Conservation (phyloP, 2,329 filamentous ascomycete species). For the Neopestalotiopsis sp. region DNA sequence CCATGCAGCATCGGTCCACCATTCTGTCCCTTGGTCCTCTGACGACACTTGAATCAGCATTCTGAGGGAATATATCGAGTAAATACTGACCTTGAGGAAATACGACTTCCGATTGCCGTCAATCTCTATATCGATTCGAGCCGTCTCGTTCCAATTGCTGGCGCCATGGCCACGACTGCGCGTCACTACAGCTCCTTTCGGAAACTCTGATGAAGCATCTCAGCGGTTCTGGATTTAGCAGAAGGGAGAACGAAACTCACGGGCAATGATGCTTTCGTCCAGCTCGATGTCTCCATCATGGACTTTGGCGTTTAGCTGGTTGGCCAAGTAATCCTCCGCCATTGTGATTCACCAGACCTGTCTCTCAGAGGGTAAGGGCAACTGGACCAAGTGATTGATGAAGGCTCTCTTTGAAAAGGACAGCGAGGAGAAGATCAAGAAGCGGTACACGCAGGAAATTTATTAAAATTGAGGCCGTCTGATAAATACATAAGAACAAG, state of each 20-base stretch:
- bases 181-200: neutral
- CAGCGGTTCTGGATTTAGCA: neutral
- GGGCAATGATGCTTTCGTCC: neutral
- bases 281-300: neutral
- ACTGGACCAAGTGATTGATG: no score
- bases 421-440: no score
- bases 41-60: neutral
- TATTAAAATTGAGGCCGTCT: no score
- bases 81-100: neutral
- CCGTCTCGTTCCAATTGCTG: neutral
- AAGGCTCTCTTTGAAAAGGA: no score
- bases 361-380: no score
- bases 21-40: neutral
- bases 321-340: neutral
- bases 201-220: neutral
- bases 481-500: neutral
- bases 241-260: neutral
- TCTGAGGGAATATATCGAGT: neutral
- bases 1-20: neutral
- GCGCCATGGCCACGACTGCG: neutral
- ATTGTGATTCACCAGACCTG: neutral
- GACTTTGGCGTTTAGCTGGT: neutral
- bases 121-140: neutral
- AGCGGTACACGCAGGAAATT: no score
- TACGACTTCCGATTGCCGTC: neutral